Conservation (phyloP, 1,139 yeast genomes). For the Zygoascus sp. region DNA sequence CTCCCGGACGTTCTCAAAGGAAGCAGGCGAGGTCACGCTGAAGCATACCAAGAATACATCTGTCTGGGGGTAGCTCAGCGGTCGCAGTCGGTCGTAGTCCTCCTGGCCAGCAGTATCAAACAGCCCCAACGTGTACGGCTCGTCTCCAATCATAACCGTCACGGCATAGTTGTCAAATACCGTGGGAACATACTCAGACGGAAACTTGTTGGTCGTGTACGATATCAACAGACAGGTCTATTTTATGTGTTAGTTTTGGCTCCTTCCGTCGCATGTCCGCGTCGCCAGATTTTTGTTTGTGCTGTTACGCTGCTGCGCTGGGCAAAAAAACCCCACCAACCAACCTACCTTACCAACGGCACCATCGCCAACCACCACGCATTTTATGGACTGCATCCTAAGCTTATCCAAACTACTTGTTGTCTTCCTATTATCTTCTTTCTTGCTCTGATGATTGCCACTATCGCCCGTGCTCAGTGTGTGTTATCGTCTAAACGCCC, state of each 20-base stretch:
- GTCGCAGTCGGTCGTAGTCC: constrained; percentile 96
- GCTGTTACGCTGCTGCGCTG: constrained; percentile 44
- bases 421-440: background rate
- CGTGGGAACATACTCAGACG: constrained; percentile 92
- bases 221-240: constrained; percentile 84
- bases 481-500: background rate
- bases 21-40: constrained; percentile 92
- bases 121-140: constrained; percentile 91
- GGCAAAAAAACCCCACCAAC: background rate
- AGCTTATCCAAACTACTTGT: background rate
- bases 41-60: constrained; percentile 94
- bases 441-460: background rate
- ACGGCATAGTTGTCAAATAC: constrained; percentile 97
- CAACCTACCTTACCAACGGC: constrained; percentile 73
- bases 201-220: constrained; percentile 88
- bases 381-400: constrained; percentile 78
- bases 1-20: constrained; percentile 96
- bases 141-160: constrained; percentile 97
- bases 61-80: constrained; percentile 92
- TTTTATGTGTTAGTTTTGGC: constrained; percentile 3
- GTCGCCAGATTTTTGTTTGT: background rate
- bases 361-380: constrained; percentile 98
- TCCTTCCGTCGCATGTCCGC: background rate
- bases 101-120: constrained; percentile 99
- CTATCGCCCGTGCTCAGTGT: background rate